These are phyloP conservation scores for Fragilaria radians DNA, from an alignment of 108 stramenopile species.

Conservation along the genomic window DNA sequence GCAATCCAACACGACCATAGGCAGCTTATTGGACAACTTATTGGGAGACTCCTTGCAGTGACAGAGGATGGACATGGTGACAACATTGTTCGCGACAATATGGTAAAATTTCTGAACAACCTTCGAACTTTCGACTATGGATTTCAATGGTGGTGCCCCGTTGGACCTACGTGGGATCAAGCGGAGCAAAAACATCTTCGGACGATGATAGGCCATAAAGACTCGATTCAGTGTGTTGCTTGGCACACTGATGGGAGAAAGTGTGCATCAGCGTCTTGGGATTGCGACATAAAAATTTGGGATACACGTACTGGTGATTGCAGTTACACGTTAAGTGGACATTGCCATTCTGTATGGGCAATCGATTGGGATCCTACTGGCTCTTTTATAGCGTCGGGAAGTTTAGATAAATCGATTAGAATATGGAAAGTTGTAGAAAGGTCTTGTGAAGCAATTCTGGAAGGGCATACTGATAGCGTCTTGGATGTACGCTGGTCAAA, in stretches of 20 bases:
- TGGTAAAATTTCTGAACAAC: background rate
- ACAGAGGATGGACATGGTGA: background rate
- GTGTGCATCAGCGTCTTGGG: background rate
- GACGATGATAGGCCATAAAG: background rate
- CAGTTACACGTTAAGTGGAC: constrained; percentile 61
- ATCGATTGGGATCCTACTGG: constrained; percentile 1
- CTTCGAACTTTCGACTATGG: background rate
- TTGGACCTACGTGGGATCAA: background rate
- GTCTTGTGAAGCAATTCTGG: background rate
- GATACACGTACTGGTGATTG: constrained; percentile 33
- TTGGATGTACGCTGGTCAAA: background rate
- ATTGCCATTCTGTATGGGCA: constrained; percentile 49
- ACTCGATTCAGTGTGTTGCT: background rate
- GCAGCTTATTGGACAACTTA: constrained; percentile 1
- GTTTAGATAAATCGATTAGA: background rate
- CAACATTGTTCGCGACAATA: background rate
- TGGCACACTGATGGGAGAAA: background rate
- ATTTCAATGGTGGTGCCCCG: background rate
- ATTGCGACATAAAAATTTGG: constrained; percentile 1
- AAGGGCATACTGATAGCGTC: background rate
- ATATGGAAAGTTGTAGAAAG: background rate
- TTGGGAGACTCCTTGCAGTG: background rate
- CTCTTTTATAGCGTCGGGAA: background rate
- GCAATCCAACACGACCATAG: background rate
- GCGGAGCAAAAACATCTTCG: background rate